phyloP scores from a whole-genome alignment of 495 filamentous ascomycete genomes.

The Penicillium odoratum region DNA sequence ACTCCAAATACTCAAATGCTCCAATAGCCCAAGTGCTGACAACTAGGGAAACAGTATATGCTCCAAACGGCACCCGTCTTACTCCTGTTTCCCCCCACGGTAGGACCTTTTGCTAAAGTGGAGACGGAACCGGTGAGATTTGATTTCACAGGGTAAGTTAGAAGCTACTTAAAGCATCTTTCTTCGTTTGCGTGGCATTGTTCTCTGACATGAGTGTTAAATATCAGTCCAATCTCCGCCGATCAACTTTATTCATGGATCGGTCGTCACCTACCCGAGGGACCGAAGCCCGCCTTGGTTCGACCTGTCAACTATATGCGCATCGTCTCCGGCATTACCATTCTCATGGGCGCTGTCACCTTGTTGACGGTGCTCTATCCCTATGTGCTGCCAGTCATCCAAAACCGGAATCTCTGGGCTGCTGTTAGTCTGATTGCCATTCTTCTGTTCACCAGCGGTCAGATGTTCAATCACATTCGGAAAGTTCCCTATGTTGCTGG shows the following conservation, averaged over 20 bases:
- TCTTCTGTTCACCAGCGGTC: constrained; percentile 90
- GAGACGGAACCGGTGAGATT: constrained; percentile 71
- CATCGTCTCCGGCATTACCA: constrained; percentile 65
- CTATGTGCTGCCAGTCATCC: constrained; percentile 80
- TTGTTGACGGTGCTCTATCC: constrained; percentile 74
- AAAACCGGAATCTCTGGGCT: constrained; percentile 92
- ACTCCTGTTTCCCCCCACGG: constrained; percentile 82
- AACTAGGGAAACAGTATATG: constrained; percentile 60
- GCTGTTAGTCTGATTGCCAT: constrained; percentile 85
- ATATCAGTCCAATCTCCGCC: constrained; percentile 66
- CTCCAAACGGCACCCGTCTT: constrained; percentile 94
- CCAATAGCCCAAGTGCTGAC: not conserved
- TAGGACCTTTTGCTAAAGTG: constrained; percentile 75
- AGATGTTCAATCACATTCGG: constrained; percentile 99
- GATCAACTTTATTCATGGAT: constrained; percentile 81
- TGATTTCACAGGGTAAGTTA: constrained; percentile 81
- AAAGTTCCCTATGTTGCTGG: constrained; percentile 93
- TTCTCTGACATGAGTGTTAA: constrained; percentile 1
- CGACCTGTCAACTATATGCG: constrained; percentile 87
- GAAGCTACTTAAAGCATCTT: not conserved
- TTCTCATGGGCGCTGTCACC: constrained; percentile 65
- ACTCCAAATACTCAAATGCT: not conserved
- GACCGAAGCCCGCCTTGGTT: constrained; percentile 70
- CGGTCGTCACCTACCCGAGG: constrained; percentile 69
- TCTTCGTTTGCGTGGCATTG: not conserved